Evolutionary conservation across 2,329 filamentous ascomycete species (phyloP).

Genomic region (Biscogniauxia sp.): DNA sequence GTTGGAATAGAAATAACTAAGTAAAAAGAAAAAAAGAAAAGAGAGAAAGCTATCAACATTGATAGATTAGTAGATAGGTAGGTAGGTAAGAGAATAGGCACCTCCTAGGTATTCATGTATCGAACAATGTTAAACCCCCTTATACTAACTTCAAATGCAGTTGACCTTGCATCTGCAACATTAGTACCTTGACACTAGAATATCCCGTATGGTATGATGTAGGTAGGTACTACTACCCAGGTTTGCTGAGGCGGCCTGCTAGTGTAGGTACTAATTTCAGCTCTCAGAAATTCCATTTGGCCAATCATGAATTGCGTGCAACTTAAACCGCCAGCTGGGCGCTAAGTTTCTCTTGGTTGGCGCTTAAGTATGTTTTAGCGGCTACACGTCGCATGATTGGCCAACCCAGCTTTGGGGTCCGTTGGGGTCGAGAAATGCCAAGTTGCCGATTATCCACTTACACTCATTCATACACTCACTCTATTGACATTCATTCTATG

Average conservation of each 20-base stretch:
- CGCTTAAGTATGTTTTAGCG: constrained; percentile 11
- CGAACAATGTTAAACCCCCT: no score
- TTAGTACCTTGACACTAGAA: no score
- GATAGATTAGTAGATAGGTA: no score
- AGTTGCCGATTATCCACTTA: neutral
- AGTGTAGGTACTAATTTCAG: neutral
- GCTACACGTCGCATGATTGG: constrained; percentile 10
- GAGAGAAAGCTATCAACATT: no score
- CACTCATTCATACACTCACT: no score
- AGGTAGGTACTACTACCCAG: neutral
- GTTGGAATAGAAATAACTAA: no score
- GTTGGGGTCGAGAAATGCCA: constrained; percentile 6
- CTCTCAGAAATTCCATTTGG: neutral
- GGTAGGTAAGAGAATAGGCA: no score
- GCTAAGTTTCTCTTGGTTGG: constrained; percentile 10
- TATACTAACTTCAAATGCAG: no score
- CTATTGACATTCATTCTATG: no score
- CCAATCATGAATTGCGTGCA: neutral
- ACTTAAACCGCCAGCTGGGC: neutral
- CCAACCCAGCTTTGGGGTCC: neutral
- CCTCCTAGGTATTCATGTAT: no score
- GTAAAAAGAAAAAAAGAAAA: no score
- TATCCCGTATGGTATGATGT: neutral
- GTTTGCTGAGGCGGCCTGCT: neutral
- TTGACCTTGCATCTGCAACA: neutral